Conservation (phyloP, 179 eudicot genomes). For the Silene noctiflora region DNA sequence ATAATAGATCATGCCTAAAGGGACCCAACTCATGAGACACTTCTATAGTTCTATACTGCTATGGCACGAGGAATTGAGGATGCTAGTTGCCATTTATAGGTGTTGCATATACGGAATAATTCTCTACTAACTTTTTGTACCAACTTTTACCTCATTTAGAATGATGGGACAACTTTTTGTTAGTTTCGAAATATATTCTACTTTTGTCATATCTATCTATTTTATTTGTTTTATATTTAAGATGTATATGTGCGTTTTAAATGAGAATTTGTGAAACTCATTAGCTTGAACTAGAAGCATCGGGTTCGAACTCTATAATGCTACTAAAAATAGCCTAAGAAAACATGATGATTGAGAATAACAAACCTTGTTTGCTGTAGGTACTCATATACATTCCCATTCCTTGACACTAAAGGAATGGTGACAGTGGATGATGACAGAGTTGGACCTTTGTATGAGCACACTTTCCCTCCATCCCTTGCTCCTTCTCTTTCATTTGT, state of each 20-base stretch:
- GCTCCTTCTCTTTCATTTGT: conserved; percentile 84
- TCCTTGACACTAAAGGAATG: conserved; percentile 83
- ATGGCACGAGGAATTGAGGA: not conserved
- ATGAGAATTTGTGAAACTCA: no score
- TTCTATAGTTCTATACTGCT: not conserved
- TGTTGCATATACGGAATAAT: not conserved
- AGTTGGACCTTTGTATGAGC: conserved; percentile 79
- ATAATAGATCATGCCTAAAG: not conserved
- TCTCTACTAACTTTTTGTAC: not conserved
- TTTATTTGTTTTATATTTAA: no score
- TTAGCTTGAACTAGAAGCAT: no score
- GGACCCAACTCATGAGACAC: conserved; percentile 5
- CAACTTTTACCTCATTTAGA: no score
- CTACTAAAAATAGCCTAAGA: not conserved
- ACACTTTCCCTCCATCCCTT: conserved; percentile 72
- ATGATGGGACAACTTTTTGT: no score
- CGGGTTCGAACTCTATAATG: no score
- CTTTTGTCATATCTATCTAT: no score
- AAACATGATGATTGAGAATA: conserved; percentile 10
- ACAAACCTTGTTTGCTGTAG: conserved; percentile 28
- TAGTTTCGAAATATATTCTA: no score
- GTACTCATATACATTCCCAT: conserved; percentile 70
- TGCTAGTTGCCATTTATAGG: not conserved
- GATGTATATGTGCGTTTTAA: no score
- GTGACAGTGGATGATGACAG: conserved; percentile 66